Evolutionary conservation across 2,329 filamentous ascomycete genomes (phyloP).

Genomic region (Sphaerulina vaccinii): DNA sequence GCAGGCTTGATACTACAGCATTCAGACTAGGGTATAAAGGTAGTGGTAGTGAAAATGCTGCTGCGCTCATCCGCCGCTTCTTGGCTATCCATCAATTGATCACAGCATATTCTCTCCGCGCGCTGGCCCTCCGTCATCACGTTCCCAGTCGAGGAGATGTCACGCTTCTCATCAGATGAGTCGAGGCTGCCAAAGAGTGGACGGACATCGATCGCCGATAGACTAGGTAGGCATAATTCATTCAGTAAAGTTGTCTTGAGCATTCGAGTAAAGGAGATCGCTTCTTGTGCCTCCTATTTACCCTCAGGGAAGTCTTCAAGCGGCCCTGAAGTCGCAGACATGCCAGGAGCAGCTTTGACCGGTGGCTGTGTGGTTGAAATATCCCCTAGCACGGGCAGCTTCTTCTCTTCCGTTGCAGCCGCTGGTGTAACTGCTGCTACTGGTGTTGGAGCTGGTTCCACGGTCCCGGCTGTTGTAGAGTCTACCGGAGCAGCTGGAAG

Average conservation of each 20-base stretch:
- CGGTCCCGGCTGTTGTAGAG: background rate
- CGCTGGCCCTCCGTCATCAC: background rate
- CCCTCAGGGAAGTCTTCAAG: constrained; percentile 25
- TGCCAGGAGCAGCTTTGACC: constrained; percentile 16
- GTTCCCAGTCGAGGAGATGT: background rate
- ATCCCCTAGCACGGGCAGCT: constrained; percentile 12
- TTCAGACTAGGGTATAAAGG: constrained; percentile 18
- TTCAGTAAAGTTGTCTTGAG: constrained; percentile 8
- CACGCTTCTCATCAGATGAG: background rate
- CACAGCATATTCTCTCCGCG: background rate
- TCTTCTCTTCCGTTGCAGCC: constrained; percentile 11
- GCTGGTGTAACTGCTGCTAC: constrained; percentile 1
- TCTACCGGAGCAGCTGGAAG: constrained; percentile 2
- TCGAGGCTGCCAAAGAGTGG: constrained; percentile 1
- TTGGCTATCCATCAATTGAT: background rate
- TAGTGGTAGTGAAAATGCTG: background rate
- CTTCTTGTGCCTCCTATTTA: constrained; percentile 4
- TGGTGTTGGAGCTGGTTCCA: constrained; percentile 9
- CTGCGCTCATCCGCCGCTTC: background rate
- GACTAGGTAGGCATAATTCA: constrained; percentile 1
- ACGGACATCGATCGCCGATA: constrained; percentile 6
- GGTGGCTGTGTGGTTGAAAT: constrained; percentile 8
- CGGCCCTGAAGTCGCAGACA: constrained; percentile 29
- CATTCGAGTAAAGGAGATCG: background rate
- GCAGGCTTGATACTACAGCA: constrained; percentile 6